Evolutionary conservation across 192 early-diverging fungal species (phyloP), one percentile per base, ranked within the genome.

Genomic region (Ambispora gerdemannii): DNA sequence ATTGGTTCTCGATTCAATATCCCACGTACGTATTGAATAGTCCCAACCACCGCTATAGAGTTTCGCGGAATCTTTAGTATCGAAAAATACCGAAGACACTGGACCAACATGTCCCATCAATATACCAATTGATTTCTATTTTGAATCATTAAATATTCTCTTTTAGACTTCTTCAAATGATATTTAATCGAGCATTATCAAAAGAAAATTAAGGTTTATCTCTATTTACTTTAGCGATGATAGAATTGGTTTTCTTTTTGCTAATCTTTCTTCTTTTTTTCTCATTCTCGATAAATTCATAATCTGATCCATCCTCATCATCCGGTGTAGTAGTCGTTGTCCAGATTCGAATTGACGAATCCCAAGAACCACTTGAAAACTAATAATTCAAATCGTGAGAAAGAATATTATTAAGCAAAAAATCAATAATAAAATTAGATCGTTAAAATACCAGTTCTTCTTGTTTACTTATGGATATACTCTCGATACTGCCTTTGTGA

Each of bases 41-140:
- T 98, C 97, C 88, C 89, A 92, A 68, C 95, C 92, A 74, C 90
- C 94, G 63, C 88, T 88, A 77, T 89, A 97, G 52, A 97, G 72
- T 56, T 80, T 81, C 66, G 86, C 81, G 67, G 81, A 76, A 33
- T 85, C 79, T 15, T 75, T 72, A n/a, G 69, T 73, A 77, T 90
- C 85, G 76, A 91, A 97, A 58, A 75, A 77, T 17, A 95, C 83
- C 24, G 86, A 73, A 20, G 87, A 89, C 6, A 95, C 91, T 34
- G 86, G 84, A 1, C 90, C 94, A 22, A 85, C 80, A 72, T 98
- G 96, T 3, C 90, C 95, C 20, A 80, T 79, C 27, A 84, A 74
- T 15, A 75, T 78, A 4, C 73, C 63, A 36, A 78, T 72, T 33
- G 73, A 73, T 7, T 76, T 77, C 80, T 84, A 65, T 27, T 34